Conservation (phyloP, 208 protist genomes). For the Strigomonas oncopelti region DNA sequence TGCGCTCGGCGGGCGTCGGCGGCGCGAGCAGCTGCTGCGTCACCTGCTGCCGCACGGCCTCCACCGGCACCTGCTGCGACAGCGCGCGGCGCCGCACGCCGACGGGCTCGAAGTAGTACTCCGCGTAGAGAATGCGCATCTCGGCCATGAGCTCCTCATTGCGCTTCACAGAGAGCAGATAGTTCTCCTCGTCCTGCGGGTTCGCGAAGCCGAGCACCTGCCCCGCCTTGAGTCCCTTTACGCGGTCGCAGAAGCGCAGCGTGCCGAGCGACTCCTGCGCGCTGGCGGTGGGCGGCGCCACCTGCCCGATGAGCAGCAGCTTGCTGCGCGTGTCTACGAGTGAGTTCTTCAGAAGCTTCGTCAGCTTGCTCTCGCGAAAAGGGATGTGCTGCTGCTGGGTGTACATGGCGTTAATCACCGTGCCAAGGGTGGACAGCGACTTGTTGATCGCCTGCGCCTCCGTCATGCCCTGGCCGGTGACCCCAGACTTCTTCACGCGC, state of each 20-base stretch:
- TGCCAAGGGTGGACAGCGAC: slow-evolving; percentile 80
- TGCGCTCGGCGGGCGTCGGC: slow-evolving; percentile 19
- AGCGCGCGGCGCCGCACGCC: slow-evolving; percentile 31
- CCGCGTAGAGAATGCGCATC: slow-evolving; percentile 59
- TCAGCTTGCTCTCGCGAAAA: slow-evolving; percentile 91
- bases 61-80: slow-evolving; percentile 28
- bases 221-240: slow-evolving; percentile 78
- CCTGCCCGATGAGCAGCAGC: slow-evolving; percentile 84
- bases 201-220: slow-evolving; percentile 49
- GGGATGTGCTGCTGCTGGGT: slow-evolving; percentile 71
- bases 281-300: slow-evolving; percentile 58
- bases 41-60: slow-evolving; percentile 25
- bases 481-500: slow-evolving; percentile 85
- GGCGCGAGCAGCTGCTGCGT: slow-evolving; percentile 30
- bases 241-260: slow-evolving; percentile 85
- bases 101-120: slow-evolving; percentile 55
- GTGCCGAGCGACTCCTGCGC: slow-evolving; percentile 73
- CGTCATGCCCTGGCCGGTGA: slow-evolving; percentile 74
- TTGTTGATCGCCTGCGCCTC: slow-evolving; percentile 92
- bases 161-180: slow-evolving; percentile 38
- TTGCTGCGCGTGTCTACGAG: slow-evolving; percentile 60
- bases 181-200: slow-evolving; percentile 60
- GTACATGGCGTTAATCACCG: slow-evolving; percentile 86
- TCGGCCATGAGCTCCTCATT: slow-evolving; percentile 75
- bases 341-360: slow-evolving; percentile 82